Base-by-base conservation (phyloP, 139 green algal species). In the Trebouxia sp. region DNA sequence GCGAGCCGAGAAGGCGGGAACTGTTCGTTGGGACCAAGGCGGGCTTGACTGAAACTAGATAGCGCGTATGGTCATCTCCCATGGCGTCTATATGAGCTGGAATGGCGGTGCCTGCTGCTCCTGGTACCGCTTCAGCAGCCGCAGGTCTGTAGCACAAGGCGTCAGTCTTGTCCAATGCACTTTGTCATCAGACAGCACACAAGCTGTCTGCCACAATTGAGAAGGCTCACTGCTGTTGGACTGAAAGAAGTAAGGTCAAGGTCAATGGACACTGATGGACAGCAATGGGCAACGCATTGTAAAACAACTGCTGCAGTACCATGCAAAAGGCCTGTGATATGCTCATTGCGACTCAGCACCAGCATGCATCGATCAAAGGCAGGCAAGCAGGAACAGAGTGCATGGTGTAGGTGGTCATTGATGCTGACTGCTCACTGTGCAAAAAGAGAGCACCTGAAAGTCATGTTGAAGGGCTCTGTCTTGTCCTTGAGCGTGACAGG, bases 381-480 rank as follows among this genome's bases (percentile, higher is more conserved):
- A n/a, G n/a, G n/a, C n/a, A n/a, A n/a, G n/a, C n/a, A n/a, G n/a
- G n/a, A n/a, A n/a, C n/a, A n/a, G n/a, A n/a, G n/a, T n/a, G n/a
- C n/a, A n/a, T n/a, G n/a, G n/a, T n/a, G n/a, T n/a, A n/a, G n/a
- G n/a, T n/a, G n/a, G n/a, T n/a, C n/a, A n/a, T n/a, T n/a, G n/a
- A n/a, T n/a, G n/a, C n/a, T n/a, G n/a, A n/a, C n/a, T n/a, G n/a
- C n/a, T n/a, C n/a, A n/a, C n/a, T n/a, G n/a, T n/a, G n/a, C n/a
- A n/a, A n/a, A n/a, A 37, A 67, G 56, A 14, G 7, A 39, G 62
- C 62, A 72, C 62, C 62, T 72, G 62, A 72, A 72, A 1, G 43
- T 24, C 62, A 72, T 72, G 35, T 35, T 72, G 62, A 72, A 72
- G 15, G 32, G 5, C 35, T 72, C 62, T n/a, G 62, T 72, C 62